Percentiles rank a stretch among this genome's conserved stretches.
Conservation (phyloP, 78 protist species). For the Polysphondylium violaceum region DNA sequence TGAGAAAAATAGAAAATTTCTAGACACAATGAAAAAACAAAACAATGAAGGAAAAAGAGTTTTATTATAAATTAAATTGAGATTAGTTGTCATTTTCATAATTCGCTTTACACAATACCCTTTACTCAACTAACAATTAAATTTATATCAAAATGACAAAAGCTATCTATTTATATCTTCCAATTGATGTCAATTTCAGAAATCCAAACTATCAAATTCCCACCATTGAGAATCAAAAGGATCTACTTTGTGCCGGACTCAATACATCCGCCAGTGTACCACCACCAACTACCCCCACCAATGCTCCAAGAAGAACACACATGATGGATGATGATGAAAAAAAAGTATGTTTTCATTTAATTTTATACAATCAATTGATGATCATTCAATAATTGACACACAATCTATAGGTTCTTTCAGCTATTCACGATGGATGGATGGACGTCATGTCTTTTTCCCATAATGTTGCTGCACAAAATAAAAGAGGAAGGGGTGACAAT, state of each 20-base stretch:
- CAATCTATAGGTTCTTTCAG: background rate
- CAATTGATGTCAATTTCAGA: background rate
- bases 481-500: background rate
- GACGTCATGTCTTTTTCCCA: conserved; percentile 34
- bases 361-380: no score
- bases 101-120: no score
- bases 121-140: no score
- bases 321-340: conserved; percentile 6
- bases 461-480: background rate
- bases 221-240: conserved; percentile 10
- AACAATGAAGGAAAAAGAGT: no score
- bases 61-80: no score
- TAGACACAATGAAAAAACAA: no score
- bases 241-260: background rate
- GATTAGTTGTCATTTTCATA: no score
- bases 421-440: background rate
- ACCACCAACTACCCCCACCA: background rate
- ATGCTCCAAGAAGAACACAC: background rate
- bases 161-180: no score
- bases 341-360: background rate
- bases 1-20: no score
- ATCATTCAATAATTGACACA: no score
- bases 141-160: no score
- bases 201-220: conserved; percentile 18
- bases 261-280: background rate